These are phyloP conservation scores for Chaetomium sp. DNA, from an alignment of 2,329 filamentous ascomycete species.

Conservation along the genomic window DNA sequence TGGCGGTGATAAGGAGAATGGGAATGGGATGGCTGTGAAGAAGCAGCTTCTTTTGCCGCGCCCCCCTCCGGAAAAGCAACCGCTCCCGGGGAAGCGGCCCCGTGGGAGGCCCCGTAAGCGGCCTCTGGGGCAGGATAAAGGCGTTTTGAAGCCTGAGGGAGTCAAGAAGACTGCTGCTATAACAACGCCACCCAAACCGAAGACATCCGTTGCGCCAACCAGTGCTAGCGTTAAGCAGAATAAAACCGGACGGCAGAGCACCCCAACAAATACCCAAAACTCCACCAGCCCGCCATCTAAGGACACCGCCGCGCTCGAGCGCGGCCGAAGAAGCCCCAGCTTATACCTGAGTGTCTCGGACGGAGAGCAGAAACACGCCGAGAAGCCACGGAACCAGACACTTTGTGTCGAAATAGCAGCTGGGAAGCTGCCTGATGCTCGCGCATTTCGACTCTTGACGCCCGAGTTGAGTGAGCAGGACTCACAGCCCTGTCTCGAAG, in stretches of 20 bases:
- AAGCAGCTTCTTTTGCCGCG: conserved; percentile 10
- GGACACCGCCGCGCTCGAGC: background rate
- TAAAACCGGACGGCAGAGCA: too few relatives aligned
- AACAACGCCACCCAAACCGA: too few relatives aligned
- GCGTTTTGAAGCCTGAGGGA: too few relatives aligned
- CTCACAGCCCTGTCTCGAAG: background rate
- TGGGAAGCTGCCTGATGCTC: conserved; percentile 4
- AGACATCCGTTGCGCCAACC: too few relatives aligned
- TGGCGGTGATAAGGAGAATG: background rate
- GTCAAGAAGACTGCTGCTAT: too few relatives aligned
- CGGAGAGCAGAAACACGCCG: background rate
- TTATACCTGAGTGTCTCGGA: conserved; percentile 12
- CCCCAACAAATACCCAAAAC: too few relatives aligned
- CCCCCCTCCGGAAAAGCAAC: background rate
- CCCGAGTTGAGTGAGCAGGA: conserved; percentile 13
- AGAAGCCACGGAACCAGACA: conserved; percentile 20
- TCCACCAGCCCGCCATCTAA: background rate
- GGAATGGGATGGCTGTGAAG: background rate
- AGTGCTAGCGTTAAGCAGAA: too few relatives aligned
- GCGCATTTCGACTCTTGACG: conserved; percentile 10
- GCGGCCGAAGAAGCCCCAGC: background rate
- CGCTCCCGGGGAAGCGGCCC: too few relatives aligned
- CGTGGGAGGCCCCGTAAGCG: too few relatives aligned
- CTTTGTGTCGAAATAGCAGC: conserved; percentile 19
- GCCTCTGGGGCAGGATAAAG: too few relatives aligned